Evolutionary conservation across 305 asterid genomes (phyloP).

Genomic region (Fraxinus greggii): DNA sequence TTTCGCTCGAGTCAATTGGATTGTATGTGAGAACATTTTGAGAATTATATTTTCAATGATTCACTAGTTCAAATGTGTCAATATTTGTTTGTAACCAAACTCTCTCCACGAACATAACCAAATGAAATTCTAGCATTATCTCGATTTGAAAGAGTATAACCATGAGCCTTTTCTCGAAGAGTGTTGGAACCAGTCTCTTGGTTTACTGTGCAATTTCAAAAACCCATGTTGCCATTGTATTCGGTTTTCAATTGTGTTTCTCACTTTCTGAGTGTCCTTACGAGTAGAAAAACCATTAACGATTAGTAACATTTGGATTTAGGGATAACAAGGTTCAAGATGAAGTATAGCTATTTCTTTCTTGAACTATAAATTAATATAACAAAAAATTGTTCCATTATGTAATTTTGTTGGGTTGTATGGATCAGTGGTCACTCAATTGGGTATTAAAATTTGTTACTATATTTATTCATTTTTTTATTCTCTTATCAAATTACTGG

Average conservation of each 20-base stretch:
- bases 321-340: neutral
- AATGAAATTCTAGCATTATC: neutral
- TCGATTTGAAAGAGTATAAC: neutral
- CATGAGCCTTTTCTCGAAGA: neutral
- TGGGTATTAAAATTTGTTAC: neutral
- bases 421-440: too few species aligned
- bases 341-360: neutral
- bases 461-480: neutral
- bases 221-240: neutral
- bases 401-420: neutral
- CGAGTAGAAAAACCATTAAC: too few species aligned
- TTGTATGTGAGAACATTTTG: neutral
- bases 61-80: neutral
- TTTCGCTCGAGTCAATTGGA: neutral
- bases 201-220: neutral
- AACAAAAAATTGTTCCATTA: too few species aligned
- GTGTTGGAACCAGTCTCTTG: neutral
- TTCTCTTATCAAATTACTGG: neutral
- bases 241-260: neutral
- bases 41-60: neutral
- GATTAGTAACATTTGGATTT: neutral
- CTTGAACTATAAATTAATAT: neutral
- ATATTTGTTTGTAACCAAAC: neutral
- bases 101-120: neutral
- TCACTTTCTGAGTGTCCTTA: neutral